A percentile compares a stretch with the other conserved stretches of the same genome.
phyloP scores from a whole-genome alignment of 805 yeast species.

The Starmerella potacharoeniae region DNA sequence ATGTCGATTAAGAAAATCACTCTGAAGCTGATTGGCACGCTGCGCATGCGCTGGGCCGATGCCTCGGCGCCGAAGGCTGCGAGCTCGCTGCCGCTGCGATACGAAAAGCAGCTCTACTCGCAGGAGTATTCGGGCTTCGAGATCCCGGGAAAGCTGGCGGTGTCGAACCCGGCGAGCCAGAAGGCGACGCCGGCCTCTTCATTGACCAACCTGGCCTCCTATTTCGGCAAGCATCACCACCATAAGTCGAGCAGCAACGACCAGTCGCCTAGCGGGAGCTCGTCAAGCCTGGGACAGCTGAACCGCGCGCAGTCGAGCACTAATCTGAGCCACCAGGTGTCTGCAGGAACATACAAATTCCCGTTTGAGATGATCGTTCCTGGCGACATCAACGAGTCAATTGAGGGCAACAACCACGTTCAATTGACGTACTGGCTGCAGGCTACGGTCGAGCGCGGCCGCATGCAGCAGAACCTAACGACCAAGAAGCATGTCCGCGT shows the following conservation, averaged over 20 bases:
- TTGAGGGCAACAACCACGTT: slow-evolving; percentile 81
- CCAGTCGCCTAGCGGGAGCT: slow-evolving; percentile 6
- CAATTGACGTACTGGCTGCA: slow-evolving; percentile 60
- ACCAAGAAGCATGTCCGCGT: slow-evolving; percentile 67
- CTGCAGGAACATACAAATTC: slow-evolving; percentile 71
- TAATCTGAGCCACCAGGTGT: slow-evolving; percentile 11
- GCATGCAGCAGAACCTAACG: slow-evolving; percentile 52
- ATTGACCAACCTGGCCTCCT: slow-evolving; percentile 25
- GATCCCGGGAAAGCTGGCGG: slow-evolving; percentile 12
- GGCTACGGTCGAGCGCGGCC: slow-evolving; percentile 73
- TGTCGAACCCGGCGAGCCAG: slow-evolving; percentile 15
- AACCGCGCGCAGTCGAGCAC: slow-evolving; percentile 6
- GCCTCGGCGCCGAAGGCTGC: slow-evolving; percentile 11
- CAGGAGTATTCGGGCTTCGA: slow-evolving; percentile 40
- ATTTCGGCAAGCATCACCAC: slow-evolving; percentile 21
- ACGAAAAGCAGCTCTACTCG: slow-evolving; percentile 58
- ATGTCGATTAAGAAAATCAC: slow-evolving; percentile 52
- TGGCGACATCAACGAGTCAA: slow-evolving; percentile 74
- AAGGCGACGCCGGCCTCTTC: slow-evolving; percentile 23
- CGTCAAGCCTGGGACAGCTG: background rate
- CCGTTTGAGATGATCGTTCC: slow-evolving; percentile 81
- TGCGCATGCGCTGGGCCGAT: slow-evolving; percentile 57
- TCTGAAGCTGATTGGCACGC: slow-evolving; percentile 53
- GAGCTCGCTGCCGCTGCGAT: slow-evolving; percentile 23
- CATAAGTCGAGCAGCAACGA: slow-evolving; percentile 9